Evolutionary conservation across 164 flowering plant species (phyloP).

Genomic region (Magnolia officinalis): DNA sequence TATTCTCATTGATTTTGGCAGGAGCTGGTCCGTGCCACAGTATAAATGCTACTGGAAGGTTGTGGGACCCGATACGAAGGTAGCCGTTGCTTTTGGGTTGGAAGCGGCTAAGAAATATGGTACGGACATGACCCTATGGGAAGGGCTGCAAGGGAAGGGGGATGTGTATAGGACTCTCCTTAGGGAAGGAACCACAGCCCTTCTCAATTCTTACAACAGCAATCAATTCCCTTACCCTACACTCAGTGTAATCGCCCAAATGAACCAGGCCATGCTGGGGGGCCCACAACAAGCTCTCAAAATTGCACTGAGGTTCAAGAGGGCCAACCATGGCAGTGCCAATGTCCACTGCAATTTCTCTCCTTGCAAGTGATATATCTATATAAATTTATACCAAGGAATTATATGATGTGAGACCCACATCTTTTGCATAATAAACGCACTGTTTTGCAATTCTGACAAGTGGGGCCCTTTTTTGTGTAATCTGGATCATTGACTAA

Average conservation of each 20-base stretch:
- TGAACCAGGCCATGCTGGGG: slow-evolving; percentile 58
- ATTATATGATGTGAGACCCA: too few relatives aligned
- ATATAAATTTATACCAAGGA: too few relatives aligned
- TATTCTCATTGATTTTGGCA: slow-evolving; percentile 8
- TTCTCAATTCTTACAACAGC: slow-evolving; percentile 84
- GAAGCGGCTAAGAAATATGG: slow-evolving; percentile 67
- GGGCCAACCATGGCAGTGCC: slow-evolving; percentile 71
- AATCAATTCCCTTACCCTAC: slow-evolving; percentile 54
- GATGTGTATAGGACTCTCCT: slow-evolving; percentile 76
- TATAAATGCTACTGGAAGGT: slow-evolving; percentile 83
- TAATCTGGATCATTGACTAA: too few relatives aligned
- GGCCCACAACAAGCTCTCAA: slow-evolving; percentile 44
- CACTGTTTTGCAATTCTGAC: too few relatives aligned
- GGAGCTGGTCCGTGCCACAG: slow-evolving; percentile 75
- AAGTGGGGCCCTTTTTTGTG: too few relatives aligned
- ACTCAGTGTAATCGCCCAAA: slow-evolving; percentile 34
- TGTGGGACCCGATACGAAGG: slow-evolving; percentile 67
- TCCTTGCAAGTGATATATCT: slow-evolving; percentile 52
- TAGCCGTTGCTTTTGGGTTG: slow-evolving; percentile 66
- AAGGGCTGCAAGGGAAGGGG: slow-evolving; percentile 68
- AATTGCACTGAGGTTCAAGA: slow-evolving; percentile 64
- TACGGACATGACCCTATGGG: slow-evolving; percentile 57
- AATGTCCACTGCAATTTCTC: slow-evolving; percentile 51
- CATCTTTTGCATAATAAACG: too few relatives aligned
- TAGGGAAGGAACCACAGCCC: slow-evolving; percentile 78